phyloP scores from a whole-genome alignment of 2,329 filamentous ascomycete species.

The Hypoxylon sp. region DNA sequence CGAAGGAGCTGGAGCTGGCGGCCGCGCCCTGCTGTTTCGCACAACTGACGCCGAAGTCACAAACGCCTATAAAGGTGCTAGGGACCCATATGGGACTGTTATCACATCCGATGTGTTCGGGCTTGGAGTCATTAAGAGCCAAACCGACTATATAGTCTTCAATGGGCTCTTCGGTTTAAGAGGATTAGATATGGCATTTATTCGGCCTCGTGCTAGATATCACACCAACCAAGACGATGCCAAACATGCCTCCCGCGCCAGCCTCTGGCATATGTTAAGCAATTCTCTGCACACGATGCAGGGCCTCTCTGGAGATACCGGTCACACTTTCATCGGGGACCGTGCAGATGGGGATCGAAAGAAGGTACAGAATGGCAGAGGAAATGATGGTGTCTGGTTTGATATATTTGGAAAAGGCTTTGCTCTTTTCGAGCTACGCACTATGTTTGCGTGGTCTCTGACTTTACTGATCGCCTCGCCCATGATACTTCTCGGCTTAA shows the following conservation, averaged over 20 bases:
- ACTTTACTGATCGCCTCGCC: slow-evolving; percentile 86
- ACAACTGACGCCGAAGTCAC: slow-evolving; percentile 90
- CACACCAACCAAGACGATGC: slow-evolving; percentile 92
- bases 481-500: slow-evolving; percentile 77
- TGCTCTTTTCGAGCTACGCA: slow-evolving; percentile 83
- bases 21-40: slow-evolving; percentile 88
- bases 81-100: slow-evolving; percentile 86
- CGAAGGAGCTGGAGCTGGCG: slow-evolving; percentile 93
- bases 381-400: slow-evolving; percentile 88
- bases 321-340: slow-evolving; percentile 71
- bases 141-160: slow-evolving; percentile 92
- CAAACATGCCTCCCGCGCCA: slow-evolving; percentile 78
- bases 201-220: slow-evolving; percentile 86
- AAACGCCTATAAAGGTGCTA: slow-evolving; percentile 78
- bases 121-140: slow-evolving; percentile 81
- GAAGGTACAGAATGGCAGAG: slow-evolving; percentile 76
- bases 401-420: slow-evolving; percentile 88
- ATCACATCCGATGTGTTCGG: slow-evolving; percentile 89
- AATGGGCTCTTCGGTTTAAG: slow-evolving; percentile 82
- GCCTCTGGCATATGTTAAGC: slow-evolving; percentile 96
- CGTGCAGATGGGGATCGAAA: slow-evolving; percentile 69
- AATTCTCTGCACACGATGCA: slow-evolving; percentile 82
- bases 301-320: slow-evolving; percentile 77
- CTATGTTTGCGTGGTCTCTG: slow-evolving; percentile 89
- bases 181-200: slow-evolving; percentile 93